A percentile compares a stretch with the other conserved stretches of the same genome.
These are phyloP conservation scores for Tetrahymena borealis DNA, from an alignment of 73 alveolate species.

Conservation along the genomic window DNA sequence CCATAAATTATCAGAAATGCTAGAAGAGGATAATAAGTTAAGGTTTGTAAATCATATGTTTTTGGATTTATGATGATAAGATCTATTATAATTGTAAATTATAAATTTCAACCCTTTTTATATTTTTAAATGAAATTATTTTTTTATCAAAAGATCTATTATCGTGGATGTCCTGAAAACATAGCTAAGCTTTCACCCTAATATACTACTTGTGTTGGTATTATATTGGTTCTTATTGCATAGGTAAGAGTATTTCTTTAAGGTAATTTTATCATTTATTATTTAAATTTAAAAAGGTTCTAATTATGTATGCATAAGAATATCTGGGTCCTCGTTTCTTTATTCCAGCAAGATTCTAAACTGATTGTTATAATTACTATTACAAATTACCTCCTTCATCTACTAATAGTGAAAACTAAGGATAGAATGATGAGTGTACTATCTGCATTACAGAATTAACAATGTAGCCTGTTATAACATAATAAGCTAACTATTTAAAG, in stretches of 20 bases:
- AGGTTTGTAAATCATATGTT: slow-evolving; percentile 21
- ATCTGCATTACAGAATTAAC: slow-evolving; percentile 2
- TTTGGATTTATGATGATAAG: slow-evolving; percentile 29
- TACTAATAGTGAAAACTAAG: background rate
- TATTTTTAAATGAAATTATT: background rate
- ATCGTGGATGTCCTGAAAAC: slow-evolving; percentile 27
- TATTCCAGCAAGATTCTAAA: slow-evolving; percentile 5
- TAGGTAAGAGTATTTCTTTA: background rate
- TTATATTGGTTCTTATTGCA: background rate
- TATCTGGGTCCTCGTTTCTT: slow-evolving; percentile 1
- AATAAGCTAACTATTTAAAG: background rate
- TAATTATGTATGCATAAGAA: slow-evolving; percentile 8
- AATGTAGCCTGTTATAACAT: background rate
- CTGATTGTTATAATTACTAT: background rate
- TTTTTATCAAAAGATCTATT: slow-evolving; percentile 1
- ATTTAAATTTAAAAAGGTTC: background rate
- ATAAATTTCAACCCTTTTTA: background rate
- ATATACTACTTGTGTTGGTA: background rate
- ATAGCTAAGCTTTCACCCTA: background rate
- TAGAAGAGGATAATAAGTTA: slow-evolving; percentile 11
- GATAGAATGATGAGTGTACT: slow-evolving; percentile 27
- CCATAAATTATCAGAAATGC: slow-evolving; percentile 30
- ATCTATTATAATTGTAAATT: slow-evolving; percentile 16
- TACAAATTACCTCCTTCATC: background rate
- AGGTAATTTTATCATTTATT: background rate